Percentiles rank a stretch among this genome's conserved stretches.
phyloP scores from a whole-genome alignment of 169 alveolate genomes.

The Eimeria falciformis region DNA sequence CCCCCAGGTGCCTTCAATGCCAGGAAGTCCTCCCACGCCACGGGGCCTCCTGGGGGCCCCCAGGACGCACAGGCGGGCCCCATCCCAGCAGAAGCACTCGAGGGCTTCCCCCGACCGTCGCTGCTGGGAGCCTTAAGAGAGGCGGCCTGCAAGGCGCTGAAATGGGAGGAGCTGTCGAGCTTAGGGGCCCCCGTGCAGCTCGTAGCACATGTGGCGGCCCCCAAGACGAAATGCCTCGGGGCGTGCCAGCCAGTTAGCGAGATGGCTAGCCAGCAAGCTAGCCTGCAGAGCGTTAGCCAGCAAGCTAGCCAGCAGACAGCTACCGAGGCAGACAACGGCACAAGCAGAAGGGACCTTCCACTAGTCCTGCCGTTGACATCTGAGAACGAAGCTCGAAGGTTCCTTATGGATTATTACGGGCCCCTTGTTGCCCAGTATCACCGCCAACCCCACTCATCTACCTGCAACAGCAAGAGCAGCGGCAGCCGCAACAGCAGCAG shows the following conservation, averaged over 20 bases:
- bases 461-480: slow-evolving; percentile 5
- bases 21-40: background rate
- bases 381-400: slow-evolving; percentile 20
- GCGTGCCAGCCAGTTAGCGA: slow-evolving; percentile 7
- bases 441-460: slow-evolving; percentile 11
- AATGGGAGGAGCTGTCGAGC: slow-evolving; percentile 1
- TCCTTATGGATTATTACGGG: slow-evolving; percentile 42
- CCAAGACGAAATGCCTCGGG: slow-evolving; percentile 17
- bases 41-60: background rate
- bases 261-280: background rate
- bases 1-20: background rate
- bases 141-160: slow-evolving; percentile 36
- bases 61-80: too few relatives aligned
- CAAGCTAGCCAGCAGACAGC: too few relatives aligned
- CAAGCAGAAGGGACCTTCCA: too few relatives aligned
- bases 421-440: slow-evolving; percentile 24
- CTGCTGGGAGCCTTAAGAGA: slow-evolving; percentile 5
- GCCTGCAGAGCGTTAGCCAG: too few relatives aligned
- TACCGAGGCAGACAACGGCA: too few relatives aligned
- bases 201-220: slow-evolving; percentile 45
- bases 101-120: slow-evolving; percentile 4
- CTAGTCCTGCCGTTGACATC: background rate
- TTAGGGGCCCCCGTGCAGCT: slow-evolving; percentile 45
- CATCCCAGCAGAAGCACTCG: background rate
- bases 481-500: background rate